A percentile compares a stretch with the other conserved stretches of the same genome.
These are phyloP conservation scores for Fistulinella staudtii DNA, from an alignment of 1,284 basidiomycete genomes.

Conservation along the genomic window DNA sequence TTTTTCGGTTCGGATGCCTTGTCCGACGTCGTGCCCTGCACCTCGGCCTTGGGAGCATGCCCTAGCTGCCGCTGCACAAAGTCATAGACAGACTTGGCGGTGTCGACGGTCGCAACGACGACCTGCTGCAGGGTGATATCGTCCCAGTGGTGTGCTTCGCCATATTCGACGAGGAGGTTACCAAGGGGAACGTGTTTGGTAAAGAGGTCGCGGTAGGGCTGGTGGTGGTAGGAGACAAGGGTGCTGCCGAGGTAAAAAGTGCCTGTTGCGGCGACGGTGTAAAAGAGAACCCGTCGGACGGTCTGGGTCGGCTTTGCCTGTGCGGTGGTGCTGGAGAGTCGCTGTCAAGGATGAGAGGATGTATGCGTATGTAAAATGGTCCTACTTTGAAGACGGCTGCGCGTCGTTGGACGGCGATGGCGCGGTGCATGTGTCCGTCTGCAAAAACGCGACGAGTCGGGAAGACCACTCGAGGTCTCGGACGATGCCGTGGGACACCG, in stretches of 20 bases:
- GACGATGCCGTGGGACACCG: too few species aligned
- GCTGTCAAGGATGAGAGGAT: slow-evolving; percentile 34
- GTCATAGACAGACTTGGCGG: slow-evolving; percentile 48
- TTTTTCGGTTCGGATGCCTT: slow-evolving; percentile 1
- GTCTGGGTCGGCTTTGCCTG: slow-evolving; percentile 53
- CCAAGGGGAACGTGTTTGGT: slow-evolving; percentile 76
- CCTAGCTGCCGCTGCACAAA: slow-evolving; percentile 45
- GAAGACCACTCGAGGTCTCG: too few species aligned
- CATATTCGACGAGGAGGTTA: slow-evolving; percentile 73
- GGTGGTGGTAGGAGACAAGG: slow-evolving; percentile 70
- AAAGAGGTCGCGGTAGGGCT: slow-evolving; percentile 78
- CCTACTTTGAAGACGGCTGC: slow-evolving; percentile 46
- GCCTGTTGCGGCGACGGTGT: slow-evolving; percentile 58
- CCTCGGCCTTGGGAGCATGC: slow-evolving; percentile 1
- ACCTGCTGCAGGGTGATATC: slow-evolving; percentile 59
- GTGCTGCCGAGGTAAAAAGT: slow-evolving; percentile 80
- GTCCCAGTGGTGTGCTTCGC: slow-evolving; percentile 77
- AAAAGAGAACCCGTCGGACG: slow-evolving; percentile 53
- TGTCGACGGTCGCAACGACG: slow-evolving; percentile 51
- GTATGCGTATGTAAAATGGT: slow-evolving; percentile 38
- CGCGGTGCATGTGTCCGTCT: slow-evolving; percentile 68
- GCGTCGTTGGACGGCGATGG: slow-evolving; percentile 50
- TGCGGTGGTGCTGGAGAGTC: slow-evolving; percentile 46
- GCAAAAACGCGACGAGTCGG: too few species aligned
- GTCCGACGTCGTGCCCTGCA: not conserved